Conservation (phyloP, 2,329 filamentous ascomycete species). For the Thielaviopsis punctulata region DNA sequence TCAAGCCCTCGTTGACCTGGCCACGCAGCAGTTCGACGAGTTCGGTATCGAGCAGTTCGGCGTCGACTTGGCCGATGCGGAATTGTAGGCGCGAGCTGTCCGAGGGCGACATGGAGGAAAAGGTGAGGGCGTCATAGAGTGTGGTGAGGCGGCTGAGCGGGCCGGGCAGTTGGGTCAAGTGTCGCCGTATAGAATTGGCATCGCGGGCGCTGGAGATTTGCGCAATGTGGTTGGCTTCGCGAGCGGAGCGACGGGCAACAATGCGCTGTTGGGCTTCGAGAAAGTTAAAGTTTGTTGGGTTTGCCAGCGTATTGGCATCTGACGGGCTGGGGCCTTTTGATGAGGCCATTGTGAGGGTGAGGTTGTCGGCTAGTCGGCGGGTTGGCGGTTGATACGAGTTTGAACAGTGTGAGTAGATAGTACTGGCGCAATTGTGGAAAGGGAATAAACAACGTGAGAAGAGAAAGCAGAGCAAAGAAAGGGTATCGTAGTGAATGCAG, state of each 20-base stretch:
- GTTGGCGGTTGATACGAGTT: no score
- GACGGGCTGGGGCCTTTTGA: neutral
- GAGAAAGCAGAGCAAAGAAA: no score
- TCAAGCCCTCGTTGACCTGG: conserved; percentile 75
- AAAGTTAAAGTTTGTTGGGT: conserved; percentile 38
- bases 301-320: neutral
- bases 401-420: no score
- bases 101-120: conserved; percentile 46
- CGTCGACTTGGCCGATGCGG: conserved; percentile 88
- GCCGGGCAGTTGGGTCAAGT: conserved; percentile 24
- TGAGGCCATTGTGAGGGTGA: neutral
- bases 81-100: conserved; percentile 55
- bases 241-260: conserved; percentile 58
- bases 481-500: no score
- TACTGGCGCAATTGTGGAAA: no score
- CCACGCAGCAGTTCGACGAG: conserved; percentile 67
- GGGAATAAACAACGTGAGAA: no score
- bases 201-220: conserved; percentile 38
- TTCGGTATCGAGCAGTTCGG: conserved; percentile 87
- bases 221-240: conserved; percentile 32
- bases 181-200: conserved; percentile 21
- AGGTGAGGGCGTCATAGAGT: conserved; percentile 36
- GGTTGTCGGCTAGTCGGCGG: no score
- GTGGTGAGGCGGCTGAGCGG: conserved; percentile 33
- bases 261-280: conserved; percentile 79